Conservation (phyloP, 805 yeast species). For the Kregervanrija fluxuum region DNA sequence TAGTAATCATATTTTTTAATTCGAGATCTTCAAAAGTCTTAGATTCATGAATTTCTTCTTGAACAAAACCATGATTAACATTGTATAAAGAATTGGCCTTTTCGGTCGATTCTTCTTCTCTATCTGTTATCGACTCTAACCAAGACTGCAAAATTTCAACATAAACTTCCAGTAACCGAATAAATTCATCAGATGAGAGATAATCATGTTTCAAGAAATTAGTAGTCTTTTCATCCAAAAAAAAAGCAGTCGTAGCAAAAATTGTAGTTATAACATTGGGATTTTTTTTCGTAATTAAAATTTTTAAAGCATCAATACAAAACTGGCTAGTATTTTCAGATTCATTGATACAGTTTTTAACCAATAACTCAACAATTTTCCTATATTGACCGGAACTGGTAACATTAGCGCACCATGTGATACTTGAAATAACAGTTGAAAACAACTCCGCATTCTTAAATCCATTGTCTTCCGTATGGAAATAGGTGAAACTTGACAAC, state of each 20-base stretch:
- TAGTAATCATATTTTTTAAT: conserved; percentile 71
- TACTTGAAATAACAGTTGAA: conserved; percentile 58
- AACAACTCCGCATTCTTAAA: conserved; percentile 49
- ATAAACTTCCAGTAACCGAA: conserved; percentile 56
- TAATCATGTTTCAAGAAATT: conserved; percentile 49
- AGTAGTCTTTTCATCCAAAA: conserved; percentile 62
- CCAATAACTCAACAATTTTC: conserved; percentile 64
- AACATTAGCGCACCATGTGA: conserved; percentile 60
- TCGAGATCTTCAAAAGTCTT: conserved; percentile 57
- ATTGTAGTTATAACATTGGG: conserved; percentile 65
- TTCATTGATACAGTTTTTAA: conserved; percentile 68
- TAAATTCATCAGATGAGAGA: conserved; percentile 54
- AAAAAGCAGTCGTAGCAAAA: conserved; percentile 75
- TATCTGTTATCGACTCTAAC: conserved; percentile 55
- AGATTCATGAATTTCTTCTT: conserved; percentile 35
- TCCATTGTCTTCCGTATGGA: conserved; percentile 28
- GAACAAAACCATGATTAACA: conserved; percentile 28
- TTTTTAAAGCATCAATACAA: conserved; percentile 54
- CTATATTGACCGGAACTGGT: conserved; percentile 37
- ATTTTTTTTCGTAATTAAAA: conserved; percentile 59
- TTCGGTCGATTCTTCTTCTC: conserved; percentile 20
- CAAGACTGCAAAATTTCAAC: conserved; percentile 77
- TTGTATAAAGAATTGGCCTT: conserved; percentile 29
- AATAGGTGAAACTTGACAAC: conserved; percentile 31
- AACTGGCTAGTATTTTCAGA: conserved; percentile 56